A percentile compares a stretch with the other conserved stretches of the same genome.
Evolutionary conservation across 345 rosid species (phyloP).

Genomic region (Rubroshorea leprosula): DNA sequence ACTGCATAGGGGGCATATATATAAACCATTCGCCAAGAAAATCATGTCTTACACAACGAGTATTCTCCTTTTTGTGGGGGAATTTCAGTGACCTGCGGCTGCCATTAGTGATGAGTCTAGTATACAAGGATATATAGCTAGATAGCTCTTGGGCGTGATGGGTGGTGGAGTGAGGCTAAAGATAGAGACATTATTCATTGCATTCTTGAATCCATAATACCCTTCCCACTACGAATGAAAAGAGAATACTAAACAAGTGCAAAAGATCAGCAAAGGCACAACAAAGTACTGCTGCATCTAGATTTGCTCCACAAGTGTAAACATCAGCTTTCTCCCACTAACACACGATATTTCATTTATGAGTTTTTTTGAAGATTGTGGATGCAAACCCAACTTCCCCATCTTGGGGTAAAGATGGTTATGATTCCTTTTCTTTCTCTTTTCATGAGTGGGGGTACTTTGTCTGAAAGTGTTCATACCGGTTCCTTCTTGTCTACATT

Average conservation of each 20-base stretch:
- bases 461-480: slow-evolving; percentile 22
- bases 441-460: slow-evolving; percentile 16
- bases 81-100: slow-evolving; percentile 30
- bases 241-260: slow-evolving; percentile 12
- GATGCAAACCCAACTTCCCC: slow-evolving; percentile 27
- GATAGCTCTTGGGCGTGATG: slow-evolving; percentile 16
- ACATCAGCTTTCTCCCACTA: slow-evolving; percentile 32
- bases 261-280: slow-evolving; percentile 1
- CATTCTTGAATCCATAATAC: slow-evolving; percentile 26
- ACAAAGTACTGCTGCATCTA: slow-evolving; percentile 6
- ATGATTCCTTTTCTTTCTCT: slow-evolving; percentile 11
- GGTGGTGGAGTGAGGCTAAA: slow-evolving; percentile 40
- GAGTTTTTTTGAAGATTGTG: slow-evolving; percentile 25
- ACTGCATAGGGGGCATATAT: background rate
- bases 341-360: background rate
- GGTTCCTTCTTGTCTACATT: slow-evolving; percentile 35
- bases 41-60: slow-evolving; percentile 24
- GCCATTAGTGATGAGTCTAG: slow-evolving; percentile 24
- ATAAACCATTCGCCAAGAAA: slow-evolving; percentile 33
- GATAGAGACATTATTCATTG: slow-evolving; percentile 27
- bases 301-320: slow-evolving; percentile 24
- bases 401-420: slow-evolving; percentile 28
- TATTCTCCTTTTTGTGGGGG: slow-evolving; percentile 23
- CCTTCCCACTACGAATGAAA: slow-evolving; percentile 22
- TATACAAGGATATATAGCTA: slow-evolving; percentile 13